Conservation (phyloP, 2,329 filamentous ascomycete species). For the Penicillium sp. region DNA sequence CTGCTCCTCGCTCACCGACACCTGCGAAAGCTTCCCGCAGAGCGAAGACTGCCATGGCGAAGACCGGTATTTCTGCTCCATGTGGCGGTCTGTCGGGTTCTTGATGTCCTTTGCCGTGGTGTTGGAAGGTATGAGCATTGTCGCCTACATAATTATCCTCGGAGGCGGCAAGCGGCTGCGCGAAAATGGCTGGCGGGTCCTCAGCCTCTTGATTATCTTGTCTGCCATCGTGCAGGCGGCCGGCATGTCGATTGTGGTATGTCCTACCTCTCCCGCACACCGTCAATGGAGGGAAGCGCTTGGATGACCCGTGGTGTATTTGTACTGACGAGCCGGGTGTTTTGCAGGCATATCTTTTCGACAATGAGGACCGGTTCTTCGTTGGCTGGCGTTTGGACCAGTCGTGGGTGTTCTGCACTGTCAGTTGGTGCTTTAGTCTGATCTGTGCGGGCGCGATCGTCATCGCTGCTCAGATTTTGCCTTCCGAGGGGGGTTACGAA, state of each 20-base stretch:
- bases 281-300: background rate
- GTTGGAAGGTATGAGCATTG: constrained; percentile 77
- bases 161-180: constrained; percentile 76
- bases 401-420: constrained; percentile 73
- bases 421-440: constrained; percentile 59
- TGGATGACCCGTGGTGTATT: background rate
- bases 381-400: constrained; percentile 79
- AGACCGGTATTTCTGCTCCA: constrained; percentile 78
- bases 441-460: constrained; percentile 61
- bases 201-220: constrained; percentile 65
- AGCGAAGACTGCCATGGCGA: constrained; percentile 66
- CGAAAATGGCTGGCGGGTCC: constrained; percentile 78
- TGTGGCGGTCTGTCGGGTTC: constrained; percentile 89
- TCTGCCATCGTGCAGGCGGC: constrained; percentile 70
- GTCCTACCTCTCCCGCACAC: constrained; percentile 37
- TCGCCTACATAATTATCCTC: constrained; percentile 76
- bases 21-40: constrained; percentile 62
- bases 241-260: constrained; percentile 81
- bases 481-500: constrained; percentile 84
- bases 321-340: constrained; percentile 1
- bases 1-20: constrained; percentile 70
- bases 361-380: constrained; percentile 80
- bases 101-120: constrained; percentile 81
- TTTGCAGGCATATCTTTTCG: constrained; percentile 74
- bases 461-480: constrained; percentile 68